Percentiles rank a stretch among this genome's conserved stretches.
Conservation (phyloP, 148 eudicot genomes). For the Chenopodium quinoa region DNA sequence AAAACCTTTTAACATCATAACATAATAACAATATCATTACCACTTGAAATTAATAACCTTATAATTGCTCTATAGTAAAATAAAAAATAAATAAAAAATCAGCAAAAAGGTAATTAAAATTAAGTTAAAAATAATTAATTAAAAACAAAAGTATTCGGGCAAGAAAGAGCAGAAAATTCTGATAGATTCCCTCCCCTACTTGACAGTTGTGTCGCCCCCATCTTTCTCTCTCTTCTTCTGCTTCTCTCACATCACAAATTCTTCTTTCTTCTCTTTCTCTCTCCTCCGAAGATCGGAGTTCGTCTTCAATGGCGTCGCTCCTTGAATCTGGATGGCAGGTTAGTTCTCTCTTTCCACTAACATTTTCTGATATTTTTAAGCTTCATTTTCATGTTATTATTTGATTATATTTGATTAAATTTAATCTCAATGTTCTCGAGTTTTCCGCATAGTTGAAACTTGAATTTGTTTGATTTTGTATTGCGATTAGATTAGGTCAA, state of each 20-base stretch:
- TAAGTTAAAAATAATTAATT: background rate
- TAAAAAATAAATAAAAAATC: too few species aligned
- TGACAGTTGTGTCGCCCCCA: slow-evolving; percentile 17
- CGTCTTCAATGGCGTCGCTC: slow-evolving; percentile 48
- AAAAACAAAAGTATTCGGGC: background rate
- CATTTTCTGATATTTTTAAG: background rate
- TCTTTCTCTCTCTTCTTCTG: background rate
- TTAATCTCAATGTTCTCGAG: background rate
- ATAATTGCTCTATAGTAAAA: too few species aligned
- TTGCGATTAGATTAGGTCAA: background rate
- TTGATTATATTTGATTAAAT: background rate
- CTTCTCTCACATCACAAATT: slow-evolving; percentile 2
- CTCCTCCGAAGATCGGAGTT: slow-evolving; percentile 22
- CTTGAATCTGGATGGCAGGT: slow-evolving; percentile 75
- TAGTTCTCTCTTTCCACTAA: background rate
- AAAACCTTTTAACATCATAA: too few species aligned
- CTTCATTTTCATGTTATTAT: slow-evolving; percentile 6
- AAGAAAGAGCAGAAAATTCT: background rate
- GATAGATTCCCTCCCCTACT: slow-evolving; percentile 6
- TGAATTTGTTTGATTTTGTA: background rate
- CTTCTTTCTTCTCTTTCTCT: slow-evolving; percentile 5
- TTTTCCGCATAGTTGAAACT: background rate
- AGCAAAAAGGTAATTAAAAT: too few species aligned
- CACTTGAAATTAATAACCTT: too few species aligned
- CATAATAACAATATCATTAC: too few species aligned